Evolutionary conservation across 805 yeast genomes (phyloP), one percentile per base, ranked within the genome.

Genomic region (Candida broadrunensis): DNA sequence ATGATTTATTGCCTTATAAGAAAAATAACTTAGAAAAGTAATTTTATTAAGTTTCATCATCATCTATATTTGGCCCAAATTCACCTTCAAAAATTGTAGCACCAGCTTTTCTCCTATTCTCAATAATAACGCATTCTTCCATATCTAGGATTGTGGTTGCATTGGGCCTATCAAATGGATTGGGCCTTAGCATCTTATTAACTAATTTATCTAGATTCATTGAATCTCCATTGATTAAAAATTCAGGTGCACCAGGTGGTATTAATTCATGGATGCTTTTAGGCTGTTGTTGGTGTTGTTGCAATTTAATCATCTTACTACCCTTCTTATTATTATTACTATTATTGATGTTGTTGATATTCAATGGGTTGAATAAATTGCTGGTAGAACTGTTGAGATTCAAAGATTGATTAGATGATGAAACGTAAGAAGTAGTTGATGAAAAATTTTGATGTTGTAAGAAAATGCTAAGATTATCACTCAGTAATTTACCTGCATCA

Each of bases 71-170:
- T 8, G 97, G 96, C 0, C 98, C 99, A 59, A 77, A 89, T 50
- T 93, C 97, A 15, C 97, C 98, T 65, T 91, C 99, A 54, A 83
- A 93, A 47, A 93, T 85, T 2, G 90, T 85, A 3, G 97, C 97
- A 4, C 98, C 97, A 5, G 96, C 87, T 57, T 85, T 85, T 38
- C 97, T 73, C 45, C 91, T 75, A 40, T 74, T 64, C 48, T 90
- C 96, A 30, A 93, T 90, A 43, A 82, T 76, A 35, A 76, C 72
- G 46, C 93, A 81, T 59, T 93, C 97, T 35, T 75, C 78, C 48
- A 82, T 72, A 40, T 71, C 75, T 41, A 93, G 64, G n/a, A 93
- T 72, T 45, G 80, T 78, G 20, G 67, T 74, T 0, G 95, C 91
- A 5, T 83, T 79, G n/a, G 97, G 96, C 47, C 99, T 71, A 38